Conservation (phyloP, 2,329 filamentous ascomycete species). For the Hypoxylon sp. region DNA sequence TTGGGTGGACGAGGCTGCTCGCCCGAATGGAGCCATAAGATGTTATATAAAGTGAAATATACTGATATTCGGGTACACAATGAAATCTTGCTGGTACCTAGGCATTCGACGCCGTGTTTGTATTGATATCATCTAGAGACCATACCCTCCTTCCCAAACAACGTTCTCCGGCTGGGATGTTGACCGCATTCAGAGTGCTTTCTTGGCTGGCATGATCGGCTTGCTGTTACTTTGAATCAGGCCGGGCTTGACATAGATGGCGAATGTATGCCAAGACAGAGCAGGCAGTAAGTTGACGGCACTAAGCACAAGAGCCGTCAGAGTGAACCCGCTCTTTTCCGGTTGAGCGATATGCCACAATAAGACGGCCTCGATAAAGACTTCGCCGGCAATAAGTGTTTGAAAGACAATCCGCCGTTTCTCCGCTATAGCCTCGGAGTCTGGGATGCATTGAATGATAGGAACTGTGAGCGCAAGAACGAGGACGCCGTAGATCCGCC, state of each 20-base stretch:
- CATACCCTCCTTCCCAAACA: neutral
- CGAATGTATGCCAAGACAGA: slow-evolving; percentile 42
- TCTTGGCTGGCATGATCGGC: slow-evolving; percentile 28
- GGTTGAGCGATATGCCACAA: slow-evolving; percentile 29
- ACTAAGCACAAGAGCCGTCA: slow-evolving; percentile 29
- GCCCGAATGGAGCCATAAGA: neutral
- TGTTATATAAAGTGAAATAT: slow-evolving; percentile 11
- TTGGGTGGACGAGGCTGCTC: neutral
- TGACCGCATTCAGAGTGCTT: slow-evolving; percentile 15
- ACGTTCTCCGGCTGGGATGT: neutral
- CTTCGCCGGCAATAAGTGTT: slow-evolving; percentile 45
- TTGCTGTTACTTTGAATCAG: slow-evolving; percentile 24
- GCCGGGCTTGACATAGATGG: slow-evolving; percentile 34
- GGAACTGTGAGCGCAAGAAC: slow-evolving; percentile 46
- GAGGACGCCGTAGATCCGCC: slow-evolving; percentile 46
- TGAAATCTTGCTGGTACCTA: neutral
- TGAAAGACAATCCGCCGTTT: slow-evolving; percentile 43
- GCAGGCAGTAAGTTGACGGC: slow-evolving; percentile 34
- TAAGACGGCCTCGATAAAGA: slow-evolving; percentile 38
- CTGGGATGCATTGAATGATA: slow-evolving; percentile 38
- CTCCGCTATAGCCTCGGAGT: slow-evolving; percentile 37
- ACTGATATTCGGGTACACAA: neutral
- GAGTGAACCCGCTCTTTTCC: slow-evolving; percentile 36
- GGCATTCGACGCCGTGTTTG: neutral
- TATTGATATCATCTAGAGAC: neutral